Percentiles rank a stretch among this genome's conserved stretches.
These are phyloP conservation scores for Solanum dulcamara DNA, from an alignment of 257 asterid genomes.

Conservation along the genomic window DNA sequence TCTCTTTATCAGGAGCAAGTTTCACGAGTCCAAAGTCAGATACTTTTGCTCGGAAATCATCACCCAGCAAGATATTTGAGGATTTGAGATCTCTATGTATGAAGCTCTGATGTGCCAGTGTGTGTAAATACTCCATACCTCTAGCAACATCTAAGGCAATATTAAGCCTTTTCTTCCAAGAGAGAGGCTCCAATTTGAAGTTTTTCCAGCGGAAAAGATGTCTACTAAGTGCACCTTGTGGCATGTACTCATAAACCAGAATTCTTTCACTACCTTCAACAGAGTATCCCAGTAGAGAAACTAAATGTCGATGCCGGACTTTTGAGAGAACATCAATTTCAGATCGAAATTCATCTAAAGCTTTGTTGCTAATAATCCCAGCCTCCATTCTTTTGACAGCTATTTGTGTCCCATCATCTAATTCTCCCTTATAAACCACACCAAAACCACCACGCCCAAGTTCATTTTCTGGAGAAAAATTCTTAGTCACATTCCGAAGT, in stretches of 20 bases:
- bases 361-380: constrained; percentile 58
- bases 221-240: constrained; percentile 78
- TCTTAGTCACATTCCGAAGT: constrained; percentile 64
- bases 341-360: constrained; percentile 62
- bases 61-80: constrained; percentile 73
- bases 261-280: constrained; percentile 63
- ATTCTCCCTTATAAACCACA: constrained; percentile 74
- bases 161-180: constrained; percentile 82
- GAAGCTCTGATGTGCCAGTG: constrained; percentile 70
- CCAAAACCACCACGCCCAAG: constrained; percentile 96
- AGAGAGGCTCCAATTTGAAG: constrained; percentile 62
- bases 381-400: constrained; percentile 93
- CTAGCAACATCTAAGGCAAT: constrained; percentile 87
- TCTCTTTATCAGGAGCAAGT: constrained; percentile 80
- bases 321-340: constrained; percentile 80
- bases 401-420: constrained; percentile 77
- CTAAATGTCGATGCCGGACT: constrained; percentile 85
- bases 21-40: constrained; percentile 89
- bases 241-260: constrained; percentile 83
- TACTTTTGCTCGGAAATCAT: constrained; percentile 72
- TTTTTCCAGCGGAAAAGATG: constrained; percentile 81
- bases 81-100: constrained; percentile 83
- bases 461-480: constrained; percentile 70
- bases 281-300: constrained; percentile 74
- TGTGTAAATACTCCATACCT: constrained; percentile 79